phyloP scores from a whole-genome alignment of 805 yeast species.

The Myxozyma geophila region DNA sequence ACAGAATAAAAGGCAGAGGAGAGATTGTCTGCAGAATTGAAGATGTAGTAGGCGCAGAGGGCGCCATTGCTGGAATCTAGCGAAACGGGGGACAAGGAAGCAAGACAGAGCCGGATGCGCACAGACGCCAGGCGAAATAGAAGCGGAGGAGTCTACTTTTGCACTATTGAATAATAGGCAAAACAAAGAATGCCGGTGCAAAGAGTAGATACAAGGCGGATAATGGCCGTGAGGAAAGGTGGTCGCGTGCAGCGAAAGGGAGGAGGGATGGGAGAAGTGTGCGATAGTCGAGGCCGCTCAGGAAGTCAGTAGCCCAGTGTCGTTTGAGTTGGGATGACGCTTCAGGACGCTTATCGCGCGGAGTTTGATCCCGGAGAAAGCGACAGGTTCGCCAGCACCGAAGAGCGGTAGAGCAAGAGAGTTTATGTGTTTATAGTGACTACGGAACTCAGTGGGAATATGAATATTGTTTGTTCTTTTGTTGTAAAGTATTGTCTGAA shows the following conservation, averaged over 20 bases:
- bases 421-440: no score
- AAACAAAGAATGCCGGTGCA: neutral
- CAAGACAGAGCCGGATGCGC: neutral
- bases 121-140: neutral
- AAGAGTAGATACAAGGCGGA: neutral
- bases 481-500: neutral
- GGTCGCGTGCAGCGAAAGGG: neutral
- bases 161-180: neutral
- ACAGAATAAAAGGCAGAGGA: slow-evolving; percentile 34
- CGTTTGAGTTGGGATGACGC: slow-evolving; percentile 10
- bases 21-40: slow-evolving; percentile 37
- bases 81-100: neutral
- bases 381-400: neutral
- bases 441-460: no score
- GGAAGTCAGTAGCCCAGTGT: neutral
- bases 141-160: neutral
- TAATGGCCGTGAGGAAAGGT: neutral
- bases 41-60: slow-evolving; percentile 31
- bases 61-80: slow-evolving; percentile 20
- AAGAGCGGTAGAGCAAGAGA: neutral
- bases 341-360: slow-evolving; percentile 9
- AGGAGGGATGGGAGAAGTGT: neutral
- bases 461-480: neutral
- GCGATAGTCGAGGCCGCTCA: neutral
- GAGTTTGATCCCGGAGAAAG: neutral